Evolutionary conservation across 441 rosid species (phyloP), one percentile per base, ranked within the genome.

Genomic region (Adansonia gregorii): DNA sequence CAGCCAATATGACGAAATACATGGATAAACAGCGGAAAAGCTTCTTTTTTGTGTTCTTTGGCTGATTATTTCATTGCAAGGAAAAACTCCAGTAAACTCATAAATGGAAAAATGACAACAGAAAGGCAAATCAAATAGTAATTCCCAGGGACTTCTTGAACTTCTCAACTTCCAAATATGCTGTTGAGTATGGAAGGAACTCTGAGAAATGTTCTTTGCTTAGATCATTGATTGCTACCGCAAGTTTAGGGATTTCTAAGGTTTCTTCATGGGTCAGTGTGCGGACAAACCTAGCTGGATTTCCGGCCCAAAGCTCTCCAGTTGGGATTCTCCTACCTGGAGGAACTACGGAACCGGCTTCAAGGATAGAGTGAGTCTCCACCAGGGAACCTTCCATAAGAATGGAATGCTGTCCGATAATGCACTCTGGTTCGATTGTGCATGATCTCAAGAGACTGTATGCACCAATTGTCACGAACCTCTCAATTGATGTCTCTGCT

Each of bases 231-330:
- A 96, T 91, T 75, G 99, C 99, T 46, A 92, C 98, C 0, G 99
- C 98, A 27, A 96, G 98, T 80, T 96, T 94, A 1, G 98, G 93
- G 78, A 96, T 96, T 84, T 96, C 98, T 73, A 93, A 65, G 54
- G 94, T 92, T 88, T 93, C 99, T 83, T 93, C 99, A 27, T 94
- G 94, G 59, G 98, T 90, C 78, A 96, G 87, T 0, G 91, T 74
- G 81, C 99, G 82, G 9, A 96, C 93, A 81, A 91, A 92, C 89
- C 90, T 89, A 27, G 98, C 98, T n/a, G 98, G 99, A 80, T 96
- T 96, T 65, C 99, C 99, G 35, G 98, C 98, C 99, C 98, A 96
- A 43, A 94, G 96, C 81, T 96, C 98, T 64, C 99, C 98, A 0
- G 94, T 89, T 66, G 98, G 99, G 75, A 96, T 94, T 87, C 98